Evolutionary conservation across 176 grass and related monocot species (phyloP).

Genomic region (Oryza meyeriana): DNA sequence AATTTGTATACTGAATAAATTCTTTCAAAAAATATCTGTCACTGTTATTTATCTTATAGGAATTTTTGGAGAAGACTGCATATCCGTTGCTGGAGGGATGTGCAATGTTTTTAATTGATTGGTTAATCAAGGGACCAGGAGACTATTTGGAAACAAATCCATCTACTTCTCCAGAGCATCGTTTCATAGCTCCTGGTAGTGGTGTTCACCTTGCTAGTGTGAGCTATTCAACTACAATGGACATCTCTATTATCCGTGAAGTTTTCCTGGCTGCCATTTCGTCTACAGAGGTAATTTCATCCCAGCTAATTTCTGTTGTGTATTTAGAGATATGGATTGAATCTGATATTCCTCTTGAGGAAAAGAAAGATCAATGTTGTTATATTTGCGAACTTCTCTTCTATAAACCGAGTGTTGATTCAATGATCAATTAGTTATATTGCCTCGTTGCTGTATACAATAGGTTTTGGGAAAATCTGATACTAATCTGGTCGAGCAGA

Average conservation of each 20-base stretch:
- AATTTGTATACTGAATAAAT: too few relatives aligned
- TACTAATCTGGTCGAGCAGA: conserved; percentile 50
- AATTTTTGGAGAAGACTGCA: conserved; percentile 68
- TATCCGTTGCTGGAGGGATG: conserved; percentile 72
- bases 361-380: not conserved
- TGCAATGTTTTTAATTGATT: conserved; percentile 73
- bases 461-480: conserved; percentile 66
- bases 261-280: conserved; percentile 57
- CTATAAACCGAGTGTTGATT: not conserved
- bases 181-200: conserved; percentile 58
- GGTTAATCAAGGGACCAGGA: conserved; percentile 61
- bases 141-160: conserved; percentile 71
- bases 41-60: conserved; percentile 31
- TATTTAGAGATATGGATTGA: not conserved
- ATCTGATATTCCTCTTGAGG: not conserved
- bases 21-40: not conserved
- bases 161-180: conserved; percentile 88
- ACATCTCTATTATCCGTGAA: conserved; percentile 77
- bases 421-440: not conserved
- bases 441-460: not conserved
- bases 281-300: conserved; percentile 55
- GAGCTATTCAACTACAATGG: conserved; percentile 91
- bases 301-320: not conserved
- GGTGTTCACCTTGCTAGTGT: conserved; percentile 69
- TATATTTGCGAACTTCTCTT: not conserved